Evolutionary conservation across 2,329 filamentous ascomycete species (phyloP).

Genomic region (Amesomyces nigricolor): DNA sequence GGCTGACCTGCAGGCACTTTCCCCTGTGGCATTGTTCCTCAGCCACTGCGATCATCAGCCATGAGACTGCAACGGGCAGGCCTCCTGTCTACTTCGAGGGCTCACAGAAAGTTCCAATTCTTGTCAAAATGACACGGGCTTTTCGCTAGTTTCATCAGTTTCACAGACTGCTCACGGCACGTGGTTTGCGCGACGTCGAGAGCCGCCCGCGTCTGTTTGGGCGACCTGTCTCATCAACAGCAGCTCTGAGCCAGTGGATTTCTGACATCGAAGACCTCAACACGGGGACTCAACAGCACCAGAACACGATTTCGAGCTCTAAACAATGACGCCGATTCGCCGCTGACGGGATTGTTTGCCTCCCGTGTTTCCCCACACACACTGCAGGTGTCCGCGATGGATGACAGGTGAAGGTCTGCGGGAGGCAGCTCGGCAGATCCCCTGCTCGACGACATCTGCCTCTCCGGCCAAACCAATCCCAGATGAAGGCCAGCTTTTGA

Average conservation of each 20-base stretch:
- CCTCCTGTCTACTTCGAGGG: background rate
- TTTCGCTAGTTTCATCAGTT: background rate
- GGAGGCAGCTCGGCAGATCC: background rate
- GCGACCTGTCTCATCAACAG: slow-evolving; percentile 6
- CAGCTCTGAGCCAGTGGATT: slow-evolving; percentile 13
- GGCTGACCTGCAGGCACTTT: background rate
- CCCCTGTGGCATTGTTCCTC: background rate
- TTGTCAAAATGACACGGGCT: background rate
- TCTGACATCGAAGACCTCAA: background rate
- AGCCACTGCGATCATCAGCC: slow-evolving; percentile 1
- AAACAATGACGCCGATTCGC: background rate
- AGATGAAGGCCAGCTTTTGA: slow-evolving; percentile 6
- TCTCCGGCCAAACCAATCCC: slow-evolving; percentile 3
- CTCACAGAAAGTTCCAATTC: background rate
- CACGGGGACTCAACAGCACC: background rate
- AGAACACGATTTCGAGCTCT: background rate
- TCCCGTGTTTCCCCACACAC: slow-evolving; percentile 8
- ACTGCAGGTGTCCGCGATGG: background rate
- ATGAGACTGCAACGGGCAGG: background rate
- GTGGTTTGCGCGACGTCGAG: background rate
- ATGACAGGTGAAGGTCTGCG: background rate
- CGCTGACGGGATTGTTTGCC: slow-evolving; percentile 1
- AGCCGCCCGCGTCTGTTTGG: slow-evolving; percentile 5
- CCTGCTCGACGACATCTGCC: background rate
- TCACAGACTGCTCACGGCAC: background rate